Evolutionary conservation across 495 filamentous ascomycete species (phyloP), one percentile per base, ranked within the genome.

Genomic region (Cairneyella variabilis): DNA sequence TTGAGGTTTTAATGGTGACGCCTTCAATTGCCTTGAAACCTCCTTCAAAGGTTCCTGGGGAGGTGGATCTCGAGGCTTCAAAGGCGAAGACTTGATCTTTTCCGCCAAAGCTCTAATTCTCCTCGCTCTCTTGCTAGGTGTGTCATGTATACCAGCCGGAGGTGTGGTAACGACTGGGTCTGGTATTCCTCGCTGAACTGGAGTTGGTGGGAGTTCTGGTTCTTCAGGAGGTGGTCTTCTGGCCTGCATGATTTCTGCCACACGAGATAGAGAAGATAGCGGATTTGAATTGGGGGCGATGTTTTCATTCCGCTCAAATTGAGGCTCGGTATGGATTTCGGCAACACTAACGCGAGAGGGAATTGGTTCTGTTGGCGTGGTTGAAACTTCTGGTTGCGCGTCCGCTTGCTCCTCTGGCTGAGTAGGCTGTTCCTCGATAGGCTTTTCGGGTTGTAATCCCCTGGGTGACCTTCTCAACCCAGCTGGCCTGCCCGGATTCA

Each of bases 161-260:
- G 77, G 77, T 0, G 73, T 76, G 51, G 69, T 75, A 23, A 76
- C 64, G 3, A 74, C 65, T 4, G 77, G 76, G 57, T 81, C 76
- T 12, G 66, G 78, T 48, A 84, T 67, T 3, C 81, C 80, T 34
- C 75, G 59, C 51, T 84, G 76, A 26, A 80, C 82, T 17, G 85
- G 85, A 3, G 85, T 89, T 9, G 84, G 84, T 8, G 86, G 86
- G 20, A 90, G 71, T 30, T 86, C 83, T 8, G 84, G 85, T 57
- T 90, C 85, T 16, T 53, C 43, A 34, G 36, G 28, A 22, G 18
- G 26, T 23, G n/a, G 14, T 6, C n/a, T 25, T 3, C 36, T 18
- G 9, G 36, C 2, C 4, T 32, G 22, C 30, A 10, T 42, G 10
- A 20, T 4, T 38, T 52, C 42, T 11, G 30, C 25, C 28, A 27